These are phyloP conservation scores for Pseudomassariella vexata DNA, from an alignment of 2,329 filamentous ascomycete species.

Conservation along the genomic window DNA sequence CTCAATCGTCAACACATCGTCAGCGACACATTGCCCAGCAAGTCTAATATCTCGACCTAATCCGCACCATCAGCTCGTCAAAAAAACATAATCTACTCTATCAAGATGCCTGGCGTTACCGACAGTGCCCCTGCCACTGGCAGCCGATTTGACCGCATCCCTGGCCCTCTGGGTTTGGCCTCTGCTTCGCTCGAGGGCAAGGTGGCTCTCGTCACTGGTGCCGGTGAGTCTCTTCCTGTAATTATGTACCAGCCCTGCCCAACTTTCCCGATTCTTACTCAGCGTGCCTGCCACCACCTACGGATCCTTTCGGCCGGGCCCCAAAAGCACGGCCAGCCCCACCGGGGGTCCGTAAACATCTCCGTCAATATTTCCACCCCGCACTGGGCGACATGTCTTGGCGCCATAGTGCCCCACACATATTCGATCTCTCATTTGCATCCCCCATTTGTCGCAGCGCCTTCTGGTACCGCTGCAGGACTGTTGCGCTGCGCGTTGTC, in stretches of 20 bases:
- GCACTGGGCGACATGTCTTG: no score
- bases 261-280: neutral
- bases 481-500: no score
- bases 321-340: constrained; percentile 3
- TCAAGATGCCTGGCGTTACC: constrained; percentile 28
- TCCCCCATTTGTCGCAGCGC: no score
- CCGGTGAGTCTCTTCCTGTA: constrained; percentile 24
- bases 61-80: constrained; percentile 1
- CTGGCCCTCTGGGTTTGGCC: constrained; percentile 30
- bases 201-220: constrained; percentile 31
- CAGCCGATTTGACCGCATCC: constrained; percentile 30
- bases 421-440: constrained; percentile 3
- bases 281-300: neutral
- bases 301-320: neutral
- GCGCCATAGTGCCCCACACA: no score
- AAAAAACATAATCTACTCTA: neutral
- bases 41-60: neutral
- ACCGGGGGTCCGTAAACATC: constrained; percentile 6
- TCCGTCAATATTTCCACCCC: no score
- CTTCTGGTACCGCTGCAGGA: no score
- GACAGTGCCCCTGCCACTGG: constrained; percentile 5
- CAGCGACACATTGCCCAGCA: neutral
- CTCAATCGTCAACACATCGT: neutral
- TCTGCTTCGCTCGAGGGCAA: constrained; percentile 33
- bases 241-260: neutral